These are phyloP conservation scores for Sporothrix inflata DNA, from an alignment of 2,329 filamentous ascomycete species.

Conservation along the genomic window DNA sequence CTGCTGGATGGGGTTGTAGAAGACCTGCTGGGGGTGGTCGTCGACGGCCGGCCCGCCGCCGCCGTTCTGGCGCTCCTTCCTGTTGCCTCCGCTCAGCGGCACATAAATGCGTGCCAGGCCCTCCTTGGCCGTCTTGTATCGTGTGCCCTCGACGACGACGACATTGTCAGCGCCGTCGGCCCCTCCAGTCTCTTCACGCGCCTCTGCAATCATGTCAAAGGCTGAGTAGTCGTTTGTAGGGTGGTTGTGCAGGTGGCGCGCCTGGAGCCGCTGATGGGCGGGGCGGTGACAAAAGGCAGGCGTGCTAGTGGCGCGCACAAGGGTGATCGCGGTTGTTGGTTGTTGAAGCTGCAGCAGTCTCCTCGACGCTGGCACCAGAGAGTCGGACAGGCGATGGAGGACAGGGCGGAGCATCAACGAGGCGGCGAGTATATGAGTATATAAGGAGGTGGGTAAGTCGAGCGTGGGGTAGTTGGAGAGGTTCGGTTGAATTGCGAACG, in stretches of 20 bases:
- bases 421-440: background rate
- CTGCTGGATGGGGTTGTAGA: constrained; percentile 99
- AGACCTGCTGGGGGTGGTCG: constrained; percentile 75
- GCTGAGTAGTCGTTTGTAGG: background rate
- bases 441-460: background rate
- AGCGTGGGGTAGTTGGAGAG: background rate
- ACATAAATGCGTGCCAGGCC: constrained; percentile 60
- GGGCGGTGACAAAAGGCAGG: background rate
- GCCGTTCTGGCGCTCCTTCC: constrained; percentile 35
- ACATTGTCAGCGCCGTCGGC: background rate
- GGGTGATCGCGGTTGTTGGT: background rate
- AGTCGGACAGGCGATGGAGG: background rate
- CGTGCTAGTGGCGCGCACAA: background rate
- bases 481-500: background rate
- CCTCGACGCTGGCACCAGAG: background rate
- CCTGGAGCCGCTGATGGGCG: background rate
- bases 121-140: constrained; percentile 57
- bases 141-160: constrained; percentile 46
- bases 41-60: constrained; percentile 52
- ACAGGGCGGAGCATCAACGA: background rate
- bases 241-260: background rate
- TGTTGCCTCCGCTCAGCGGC: constrained; percentile 49
- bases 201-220: background rate
- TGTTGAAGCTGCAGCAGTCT: background rate
- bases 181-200: background rate